These are phyloP conservation scores for Dentipellis fragilis DNA, from an alignment of 768 basidiomycete species.

Conservation along the genomic window DNA sequence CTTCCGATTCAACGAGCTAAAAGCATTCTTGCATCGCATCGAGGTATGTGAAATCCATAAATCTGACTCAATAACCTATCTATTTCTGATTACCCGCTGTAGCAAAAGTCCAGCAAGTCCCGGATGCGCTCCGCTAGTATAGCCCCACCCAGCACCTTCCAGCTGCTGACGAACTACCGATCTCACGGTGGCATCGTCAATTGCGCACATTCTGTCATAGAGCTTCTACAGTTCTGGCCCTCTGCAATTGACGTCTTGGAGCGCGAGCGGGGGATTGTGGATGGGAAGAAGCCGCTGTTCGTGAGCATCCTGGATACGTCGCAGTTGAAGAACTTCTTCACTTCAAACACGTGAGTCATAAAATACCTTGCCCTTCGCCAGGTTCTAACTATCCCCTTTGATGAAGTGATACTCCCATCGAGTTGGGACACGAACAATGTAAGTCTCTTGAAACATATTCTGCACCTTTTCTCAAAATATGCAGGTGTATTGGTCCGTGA, in stretches of 20 bases:
- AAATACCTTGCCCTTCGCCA: background rate
- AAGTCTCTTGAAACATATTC: constrained; percentile 4
- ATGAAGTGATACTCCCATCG: background rate
- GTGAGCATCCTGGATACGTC: constrained; percentile 33
- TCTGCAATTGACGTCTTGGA: constrained; percentile 50
- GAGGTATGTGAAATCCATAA: constrained; percentile 31
- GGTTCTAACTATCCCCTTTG: background rate
- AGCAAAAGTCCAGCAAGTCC: constrained; percentile 1
- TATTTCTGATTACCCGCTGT: background rate
- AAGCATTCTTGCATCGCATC: constrained; percentile 51
- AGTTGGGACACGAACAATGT: constrained; percentile 54
- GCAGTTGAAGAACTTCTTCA: constrained; percentile 1
- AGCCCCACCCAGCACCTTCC: constrained; percentile 25
- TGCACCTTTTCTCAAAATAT: background rate
- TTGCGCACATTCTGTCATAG: constrained; percentile 55
- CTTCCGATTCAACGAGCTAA: constrained; percentile 63
- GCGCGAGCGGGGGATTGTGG: constrained; percentile 44
- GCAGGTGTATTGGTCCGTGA: constrained; percentile 65
- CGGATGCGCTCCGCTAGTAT: background rate
- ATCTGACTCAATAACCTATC: background rate
- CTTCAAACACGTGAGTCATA: background rate
- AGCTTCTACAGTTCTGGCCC: constrained; percentile 60
- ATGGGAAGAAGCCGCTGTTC: constrained; percentile 49
- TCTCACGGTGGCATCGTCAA: constrained; percentile 70
- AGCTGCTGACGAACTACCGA: constrained; percentile 55